phyloP scores from a whole-genome alignment of 192 early-diverging fungal species.

The Phlyctochytrium planicorne region DNA sequence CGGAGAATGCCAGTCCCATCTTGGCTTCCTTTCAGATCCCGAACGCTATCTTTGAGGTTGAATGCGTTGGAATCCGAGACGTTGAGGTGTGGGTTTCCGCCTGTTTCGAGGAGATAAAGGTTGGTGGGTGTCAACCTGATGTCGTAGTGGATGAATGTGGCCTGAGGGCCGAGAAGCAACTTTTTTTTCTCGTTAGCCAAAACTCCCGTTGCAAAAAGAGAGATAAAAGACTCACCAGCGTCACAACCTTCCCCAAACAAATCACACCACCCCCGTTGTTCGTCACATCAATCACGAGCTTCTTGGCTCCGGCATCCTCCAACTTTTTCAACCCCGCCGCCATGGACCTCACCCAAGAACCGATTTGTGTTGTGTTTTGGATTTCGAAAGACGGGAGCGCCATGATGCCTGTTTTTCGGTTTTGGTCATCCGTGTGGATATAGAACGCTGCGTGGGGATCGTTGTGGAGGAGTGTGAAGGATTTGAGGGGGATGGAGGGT shows the following conservation, averaged over 20 bases:
- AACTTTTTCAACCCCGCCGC: conserved; percentile 4
- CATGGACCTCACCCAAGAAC: neutral
- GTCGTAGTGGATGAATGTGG: conserved; percentile 3
- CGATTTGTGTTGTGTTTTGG: no score
- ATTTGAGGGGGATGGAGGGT: no score
- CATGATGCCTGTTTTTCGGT: no score
- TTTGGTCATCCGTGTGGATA: no score
- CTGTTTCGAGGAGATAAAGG: neutral
- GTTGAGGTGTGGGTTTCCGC: neutral
- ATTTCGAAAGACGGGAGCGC: conserved; percentile 17
- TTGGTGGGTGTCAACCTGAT: neutral
- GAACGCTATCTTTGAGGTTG: neutral
- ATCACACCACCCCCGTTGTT: conserved; percentile 16
- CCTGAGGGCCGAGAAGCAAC: neutral
- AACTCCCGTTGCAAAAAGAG: neutral
- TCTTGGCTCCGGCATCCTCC: conserved; percentile 3
- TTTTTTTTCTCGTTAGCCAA: neutral
- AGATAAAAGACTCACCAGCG: neutral
- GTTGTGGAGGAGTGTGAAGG: no score
- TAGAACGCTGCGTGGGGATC: no score
- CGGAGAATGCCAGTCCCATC: neutral
- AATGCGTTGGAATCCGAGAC: neutral
- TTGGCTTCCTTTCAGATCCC: neutral
- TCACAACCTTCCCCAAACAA: neutral
- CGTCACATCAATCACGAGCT: conserved; percentile 14